These are phyloP conservation scores for Penicillium digitatum DNA, from an alignment of 2,329 filamentous ascomycete genomes.

Conservation along the genomic window DNA sequence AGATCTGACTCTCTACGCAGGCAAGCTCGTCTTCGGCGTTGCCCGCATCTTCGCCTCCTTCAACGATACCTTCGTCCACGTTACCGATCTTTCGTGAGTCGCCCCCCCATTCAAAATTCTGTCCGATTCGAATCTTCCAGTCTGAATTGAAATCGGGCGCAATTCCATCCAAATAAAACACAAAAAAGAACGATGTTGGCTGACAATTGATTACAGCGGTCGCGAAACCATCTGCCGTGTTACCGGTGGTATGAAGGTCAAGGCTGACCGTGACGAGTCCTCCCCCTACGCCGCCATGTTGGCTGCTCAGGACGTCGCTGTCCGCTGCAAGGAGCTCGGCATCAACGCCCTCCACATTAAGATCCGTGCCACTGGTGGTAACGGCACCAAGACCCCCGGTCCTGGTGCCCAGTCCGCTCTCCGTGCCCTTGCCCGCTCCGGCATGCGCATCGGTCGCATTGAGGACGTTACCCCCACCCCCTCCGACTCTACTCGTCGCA, in stretches of 20 bases:
- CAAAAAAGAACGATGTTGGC: constrained; percentile 48
- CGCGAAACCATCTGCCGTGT: constrained; percentile 99
- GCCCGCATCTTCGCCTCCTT: constrained; percentile 96
- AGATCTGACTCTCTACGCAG: constrained; percentile 43
- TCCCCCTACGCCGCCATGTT: constrained; percentile 99
- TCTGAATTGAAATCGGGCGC: constrained; percentile 5
- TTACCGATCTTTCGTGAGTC: constrained; percentile 92
- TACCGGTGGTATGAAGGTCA: constrained; percentile 99
- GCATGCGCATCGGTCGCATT: constrained; percentile 99
- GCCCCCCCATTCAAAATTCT: background rate
- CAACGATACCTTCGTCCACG: constrained; percentile 94
- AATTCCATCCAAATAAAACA: background rate
- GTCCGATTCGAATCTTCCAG: constrained; percentile 1
- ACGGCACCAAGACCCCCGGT: constrained; percentile 99
- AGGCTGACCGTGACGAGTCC: constrained; percentile 99
- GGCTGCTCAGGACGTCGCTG: constrained; percentile 96
- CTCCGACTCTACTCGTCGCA: constrained; percentile 98
- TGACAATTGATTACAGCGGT: constrained; percentile 67
- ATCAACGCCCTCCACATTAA: constrained; percentile 99
- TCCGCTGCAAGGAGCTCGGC: constrained; percentile 79
- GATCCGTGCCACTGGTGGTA: constrained; percentile 99
- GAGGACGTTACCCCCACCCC: constrained; percentile 99
- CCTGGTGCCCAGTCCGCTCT: constrained; percentile 98
- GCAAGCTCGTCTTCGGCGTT: constrained; percentile 96
- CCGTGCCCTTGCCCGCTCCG: constrained; percentile 95